Conservation (phyloP, 2,329 filamentous ascomycete species). For the Scedosporium apiospermum region DNA sequence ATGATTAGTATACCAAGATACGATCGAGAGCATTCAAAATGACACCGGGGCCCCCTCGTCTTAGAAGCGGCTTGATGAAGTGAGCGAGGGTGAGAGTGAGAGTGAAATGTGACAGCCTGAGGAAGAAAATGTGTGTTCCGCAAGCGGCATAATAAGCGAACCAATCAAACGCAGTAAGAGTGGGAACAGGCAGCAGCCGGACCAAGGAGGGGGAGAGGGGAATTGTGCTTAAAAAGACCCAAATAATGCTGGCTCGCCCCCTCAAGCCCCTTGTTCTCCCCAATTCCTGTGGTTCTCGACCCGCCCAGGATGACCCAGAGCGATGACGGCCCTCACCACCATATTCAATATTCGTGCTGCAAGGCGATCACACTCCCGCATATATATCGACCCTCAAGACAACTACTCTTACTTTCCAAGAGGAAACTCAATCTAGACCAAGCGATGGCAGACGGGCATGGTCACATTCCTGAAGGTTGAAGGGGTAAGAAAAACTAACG, state of each 20-base stretch:
- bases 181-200: constrained; percentile 6
- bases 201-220: constrained; percentile 17
- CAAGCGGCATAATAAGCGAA: not conserved
- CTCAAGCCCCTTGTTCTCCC: constrained; percentile 23
- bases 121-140: not conserved
- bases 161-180: constrained; percentile 1
- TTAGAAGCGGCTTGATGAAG: not conserved
- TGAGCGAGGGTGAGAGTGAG: not conserved
- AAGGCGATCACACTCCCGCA: not conserved
- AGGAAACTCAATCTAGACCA: not conserved
- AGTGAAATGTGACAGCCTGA: not conserved
- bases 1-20: not conserved
- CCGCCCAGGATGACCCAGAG: not conserved
- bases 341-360: not conserved
- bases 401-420: not conserved
- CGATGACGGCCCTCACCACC: not conserved
- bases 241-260: constrained; percentile 44
- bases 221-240: constrained; percentile 41
- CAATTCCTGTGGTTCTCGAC: constrained; percentile 9
- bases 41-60: not conserved
- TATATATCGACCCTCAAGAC: not conserved
- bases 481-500: not conserved
- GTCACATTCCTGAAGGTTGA: no score
- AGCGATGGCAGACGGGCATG: not conserved
- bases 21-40: not conserved